Base-by-base conservation (phyloP, 2,329 filamentous ascomycete species). In the Claviceps purpurea region DNA sequence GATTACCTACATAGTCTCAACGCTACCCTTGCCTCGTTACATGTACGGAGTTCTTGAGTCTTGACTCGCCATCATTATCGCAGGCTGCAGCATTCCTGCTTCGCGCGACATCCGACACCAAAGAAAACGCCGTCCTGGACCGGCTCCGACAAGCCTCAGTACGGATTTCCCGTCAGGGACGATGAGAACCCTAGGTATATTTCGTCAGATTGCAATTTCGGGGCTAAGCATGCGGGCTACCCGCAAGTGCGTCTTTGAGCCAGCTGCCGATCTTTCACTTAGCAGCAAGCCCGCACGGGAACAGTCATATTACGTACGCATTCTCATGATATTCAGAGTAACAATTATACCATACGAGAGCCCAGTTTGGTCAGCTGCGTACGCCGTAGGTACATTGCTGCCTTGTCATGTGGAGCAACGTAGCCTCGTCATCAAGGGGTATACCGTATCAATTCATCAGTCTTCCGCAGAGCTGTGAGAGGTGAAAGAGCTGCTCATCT, bases 341-440 rank as follows among this genome's bases (percentile, higher is more conserved):
- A 16, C 38, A 6, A n/a, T n/a, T 5, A 18, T 18, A 18, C 18
- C 18, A 6, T 40, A 26, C 22, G 8, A 49, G 24, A 24, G 50
- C 50, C 50, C 50, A 49, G 40, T 49, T 40, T 49, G 34, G 51
- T 34, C 46, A 52, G 51, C 51, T 52, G 18, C 49, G 51, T 18
- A 18, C 18, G 18, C 18, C 18, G 18, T 16, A 40, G 14, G 40
- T 13, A 45, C 22, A 4, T 22, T 18, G 14, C 37, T 30, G 45
- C 45, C 50, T 48, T 20, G 50, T 10, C n/a, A 45, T 47, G 30
- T 38, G 16, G 18, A 37, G 46, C n/a, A 30, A 4, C 22, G 7
- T 20, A 42, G 8, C 4, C n/a, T 42, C 14, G n/a, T 20, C 14
- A 10, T 5, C 3, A 18, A 42, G n/a, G n/a, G 8, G 18, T 18